Conservation (phyloP, 768 basidiomycete genomes). For the Mycena polygramma region DNA sequence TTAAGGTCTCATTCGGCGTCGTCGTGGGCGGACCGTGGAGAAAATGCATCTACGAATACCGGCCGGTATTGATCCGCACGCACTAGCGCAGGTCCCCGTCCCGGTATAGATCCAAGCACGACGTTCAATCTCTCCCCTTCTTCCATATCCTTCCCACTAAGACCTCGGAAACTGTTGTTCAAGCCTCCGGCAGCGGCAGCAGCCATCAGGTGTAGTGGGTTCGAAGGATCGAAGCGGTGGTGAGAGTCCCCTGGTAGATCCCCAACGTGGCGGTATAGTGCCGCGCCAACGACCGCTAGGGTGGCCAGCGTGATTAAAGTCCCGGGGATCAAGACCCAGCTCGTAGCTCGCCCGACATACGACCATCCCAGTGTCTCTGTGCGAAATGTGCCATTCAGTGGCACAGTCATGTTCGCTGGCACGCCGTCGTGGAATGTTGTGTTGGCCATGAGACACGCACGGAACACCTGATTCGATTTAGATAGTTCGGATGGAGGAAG, state of each 20-base stretch:
- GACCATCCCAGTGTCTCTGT: background rate
- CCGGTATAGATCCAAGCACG: too few relatives aligned
- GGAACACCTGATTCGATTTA: background rate
- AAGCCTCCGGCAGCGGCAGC: too few relatives aligned
- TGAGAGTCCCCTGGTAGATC: background rate
- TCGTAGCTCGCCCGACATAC: background rate
- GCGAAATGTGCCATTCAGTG: background rate
- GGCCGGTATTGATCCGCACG: too few relatives aligned
- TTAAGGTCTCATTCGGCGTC: too few relatives aligned
- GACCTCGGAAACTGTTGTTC: too few relatives aligned
- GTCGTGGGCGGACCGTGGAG: too few relatives aligned
- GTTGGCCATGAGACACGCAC: background rate
- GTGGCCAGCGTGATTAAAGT: background rate
- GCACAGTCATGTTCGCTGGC: background rate
- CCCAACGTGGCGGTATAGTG: background rate
- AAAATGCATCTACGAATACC: too few relatives aligned
- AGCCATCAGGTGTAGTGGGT: too few relatives aligned
- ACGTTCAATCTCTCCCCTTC: too few relatives aligned
- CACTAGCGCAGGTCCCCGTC: too few relatives aligned
- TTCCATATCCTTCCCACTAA: too few relatives aligned
- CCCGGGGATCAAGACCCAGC: background rate
- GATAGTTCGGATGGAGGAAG: background rate
- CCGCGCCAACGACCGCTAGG: background rate
- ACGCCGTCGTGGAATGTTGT: background rate
- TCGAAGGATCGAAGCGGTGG: too few relatives aligned